phyloP scores from a whole-genome alignment of 768 basidiomycete species.

The Lentinula aciculospora region DNA sequence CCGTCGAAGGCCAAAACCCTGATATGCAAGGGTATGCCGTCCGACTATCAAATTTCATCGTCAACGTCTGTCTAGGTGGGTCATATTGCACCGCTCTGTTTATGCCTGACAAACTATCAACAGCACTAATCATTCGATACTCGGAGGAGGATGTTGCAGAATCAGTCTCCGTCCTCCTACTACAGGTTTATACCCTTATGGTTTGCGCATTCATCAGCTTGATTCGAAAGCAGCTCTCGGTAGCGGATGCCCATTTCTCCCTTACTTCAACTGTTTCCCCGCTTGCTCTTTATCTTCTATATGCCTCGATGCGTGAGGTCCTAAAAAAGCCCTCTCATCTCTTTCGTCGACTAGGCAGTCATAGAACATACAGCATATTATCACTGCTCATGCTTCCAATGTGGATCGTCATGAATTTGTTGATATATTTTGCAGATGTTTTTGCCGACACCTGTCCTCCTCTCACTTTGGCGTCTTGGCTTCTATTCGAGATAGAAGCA shows the following conservation, averaged over 20 bases:
- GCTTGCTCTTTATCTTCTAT: constrained; percentile 8
- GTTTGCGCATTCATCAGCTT: constrained; percentile 6
- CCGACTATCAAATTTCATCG: constrained; percentile 8
- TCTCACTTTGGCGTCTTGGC: constrained; percentile 4
- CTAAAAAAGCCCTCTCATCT: background rate
- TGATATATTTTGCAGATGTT: constrained; percentile 8
- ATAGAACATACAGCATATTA: background rate
- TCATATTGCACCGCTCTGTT: background rate
- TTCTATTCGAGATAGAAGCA: background rate
- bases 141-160: constrained; percentile 4
- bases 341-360: background rate
- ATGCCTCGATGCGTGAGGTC: background rate
- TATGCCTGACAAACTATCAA: background rate
- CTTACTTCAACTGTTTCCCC: constrained; percentile 8
- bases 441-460: background rate
- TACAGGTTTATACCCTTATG: constrained; percentile 7
- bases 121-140: constrained; percentile 4
- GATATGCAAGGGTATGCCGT: constrained; percentile 11
- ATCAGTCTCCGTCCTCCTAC: constrained; percentile 5
- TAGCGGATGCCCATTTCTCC: constrained; percentile 9
- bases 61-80: constrained; percentile 8
- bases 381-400: constrained; percentile 2
- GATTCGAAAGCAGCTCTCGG: constrained; percentile 1
- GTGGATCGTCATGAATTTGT: constrained; percentile 2
- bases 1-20: constrained; percentile 4